These are phyloP conservation scores for Borealophlyctis nickersoniae DNA, from an alignment of 192 early-diverging fungal genomes.

Conservation along the genomic window DNA sequence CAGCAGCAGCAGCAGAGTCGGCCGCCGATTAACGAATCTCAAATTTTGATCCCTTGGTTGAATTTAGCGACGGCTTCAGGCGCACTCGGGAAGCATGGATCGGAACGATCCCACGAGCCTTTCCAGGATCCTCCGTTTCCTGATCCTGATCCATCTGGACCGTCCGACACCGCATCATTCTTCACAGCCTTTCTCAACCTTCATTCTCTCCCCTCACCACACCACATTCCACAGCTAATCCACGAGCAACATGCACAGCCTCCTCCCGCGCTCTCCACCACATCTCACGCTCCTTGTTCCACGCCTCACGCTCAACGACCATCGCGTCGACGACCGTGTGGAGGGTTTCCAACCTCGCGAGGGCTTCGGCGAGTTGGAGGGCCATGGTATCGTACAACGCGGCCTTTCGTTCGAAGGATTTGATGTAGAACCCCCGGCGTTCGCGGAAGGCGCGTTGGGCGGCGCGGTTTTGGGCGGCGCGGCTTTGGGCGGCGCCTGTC, in stretches of 20 bases:
- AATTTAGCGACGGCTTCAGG: too few species aligned
- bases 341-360: slow-evolving; percentile 13
- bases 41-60: too few species aligned
- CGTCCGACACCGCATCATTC: too few species aligned
- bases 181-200: slow-evolving; percentile 2
- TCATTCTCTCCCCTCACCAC: slow-evolving; percentile 15
- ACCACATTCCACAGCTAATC: slow-evolving; percentile 17
- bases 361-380: slow-evolving; percentile 6
- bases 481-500: too few species aligned
- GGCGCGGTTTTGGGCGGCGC: slow-evolving; percentile 85
- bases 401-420: slow-evolving; percentile 71
- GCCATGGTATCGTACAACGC: slow-evolving; percentile 11
- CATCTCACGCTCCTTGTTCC: slow-evolving; percentile 16
- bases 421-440: slow-evolving; percentile 77
- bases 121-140: too few species aligned
- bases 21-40: too few species aligned
- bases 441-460: slow-evolving; percentile 90
- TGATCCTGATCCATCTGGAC: too few species aligned
- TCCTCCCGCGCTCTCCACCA: slow-evolving; percentile 32
- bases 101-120: too few species aligned
- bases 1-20: too few species aligned
- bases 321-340: slow-evolving; percentile 19
- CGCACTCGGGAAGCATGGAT: too few species aligned
- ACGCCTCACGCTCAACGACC: slow-evolving; percentile 19
- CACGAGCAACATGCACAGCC: slow-evolving; percentile 10